Evolutionary conservation across 768 basidiomycete genomes (phyloP), one percentile per base, ranked within the genome.

Genomic region (Russula lepida): DNA sequence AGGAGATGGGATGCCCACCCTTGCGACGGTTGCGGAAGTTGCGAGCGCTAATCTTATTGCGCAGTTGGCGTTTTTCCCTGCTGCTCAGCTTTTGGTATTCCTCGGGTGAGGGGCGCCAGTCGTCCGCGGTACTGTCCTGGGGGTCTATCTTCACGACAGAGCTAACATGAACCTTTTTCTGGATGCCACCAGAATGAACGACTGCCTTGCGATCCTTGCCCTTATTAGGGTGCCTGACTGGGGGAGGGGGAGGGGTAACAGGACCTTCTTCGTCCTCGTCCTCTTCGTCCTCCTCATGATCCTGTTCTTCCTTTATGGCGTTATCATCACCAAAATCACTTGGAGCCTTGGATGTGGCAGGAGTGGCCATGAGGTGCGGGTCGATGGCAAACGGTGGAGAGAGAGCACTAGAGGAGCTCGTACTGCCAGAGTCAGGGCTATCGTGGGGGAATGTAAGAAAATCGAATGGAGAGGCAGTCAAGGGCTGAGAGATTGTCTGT

Each of bases 1-100:
- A 12, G 25, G 30, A 41, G 23, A 62, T 23, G 13, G 52, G 58
- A 33, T 64, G 70, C 74, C 50, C 30, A 89, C 92, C 95, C 78
- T 98, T 98, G 72, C 94, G 79, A 39, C 95, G 77, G 30, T 93
- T 90, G n/a, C 95, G 81, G 75, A 98, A 98, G 71, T 95, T 97
- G 56, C 95, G 77, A 0, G 95, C 95, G 66, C 86, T 88, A 67
- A 98, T 93, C 84, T 99, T 99, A 77, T 99, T 99, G 54, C 95
- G 73, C 46, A 98, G 76, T 72, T 98, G 95, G 9, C 97, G 77
- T 74, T 98, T 98, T 77, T 98, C 95, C 76, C 95, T 98, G 69
- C 85, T 88, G 6, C 84, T 84, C 83, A 99, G 89, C 73, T 92
- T 98, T 70, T 90, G 86, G 76, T 98, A 97, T 64, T 94, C 93